A percentile compares a stretch with the other conserved stretches of the same genome.
phyloP scores from a whole-genome alignment of 2,329 filamentous ascomycete genomes.

The Diaporthe velutina region DNA sequence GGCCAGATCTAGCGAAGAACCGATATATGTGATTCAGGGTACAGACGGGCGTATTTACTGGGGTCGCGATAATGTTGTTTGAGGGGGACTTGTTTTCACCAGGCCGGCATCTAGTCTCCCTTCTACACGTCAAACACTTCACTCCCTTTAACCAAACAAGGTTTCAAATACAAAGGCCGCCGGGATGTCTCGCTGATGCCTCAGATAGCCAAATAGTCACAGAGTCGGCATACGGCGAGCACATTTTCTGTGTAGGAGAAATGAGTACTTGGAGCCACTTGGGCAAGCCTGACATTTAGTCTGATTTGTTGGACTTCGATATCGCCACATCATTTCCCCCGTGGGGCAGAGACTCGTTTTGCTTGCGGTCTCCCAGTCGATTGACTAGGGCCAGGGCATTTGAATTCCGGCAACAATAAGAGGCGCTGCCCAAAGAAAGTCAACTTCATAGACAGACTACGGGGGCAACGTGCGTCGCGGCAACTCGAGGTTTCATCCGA shows the following conservation, averaged over 20 bases:
- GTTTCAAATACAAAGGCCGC: not conserved
- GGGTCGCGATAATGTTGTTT: not conserved
- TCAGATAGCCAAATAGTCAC: not conserved
- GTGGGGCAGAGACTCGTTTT: not conserved
- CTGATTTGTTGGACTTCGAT: not conserved
- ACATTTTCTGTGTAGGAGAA: not conserved
- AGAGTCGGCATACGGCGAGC: not conserved
- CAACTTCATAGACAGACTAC: not conserved
- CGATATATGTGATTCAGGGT: not conserved
- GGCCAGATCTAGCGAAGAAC: not conserved
- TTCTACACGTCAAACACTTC: not conserved
- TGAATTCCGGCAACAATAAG: not conserved
- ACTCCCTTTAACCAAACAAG: not conserved
- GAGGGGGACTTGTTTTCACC: not conserved
- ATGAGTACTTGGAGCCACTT: not conserved
- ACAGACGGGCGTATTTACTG: not conserved
- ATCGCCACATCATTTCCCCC: not conserved
- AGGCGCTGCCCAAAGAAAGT: not conserved
- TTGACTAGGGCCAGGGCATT: not conserved
- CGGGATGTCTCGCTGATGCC: not conserved
- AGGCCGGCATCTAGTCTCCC: not conserved
- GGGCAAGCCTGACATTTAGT: not conserved
- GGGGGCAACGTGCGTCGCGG: not conserved
- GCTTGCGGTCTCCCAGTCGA: not conserved
- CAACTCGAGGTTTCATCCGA: constrained; percentile 20